These are phyloP conservation scores for Alternaria solani DNA, from an alignment of 2,329 filamentous ascomycete genomes.

Conservation along the genomic window DNA sequence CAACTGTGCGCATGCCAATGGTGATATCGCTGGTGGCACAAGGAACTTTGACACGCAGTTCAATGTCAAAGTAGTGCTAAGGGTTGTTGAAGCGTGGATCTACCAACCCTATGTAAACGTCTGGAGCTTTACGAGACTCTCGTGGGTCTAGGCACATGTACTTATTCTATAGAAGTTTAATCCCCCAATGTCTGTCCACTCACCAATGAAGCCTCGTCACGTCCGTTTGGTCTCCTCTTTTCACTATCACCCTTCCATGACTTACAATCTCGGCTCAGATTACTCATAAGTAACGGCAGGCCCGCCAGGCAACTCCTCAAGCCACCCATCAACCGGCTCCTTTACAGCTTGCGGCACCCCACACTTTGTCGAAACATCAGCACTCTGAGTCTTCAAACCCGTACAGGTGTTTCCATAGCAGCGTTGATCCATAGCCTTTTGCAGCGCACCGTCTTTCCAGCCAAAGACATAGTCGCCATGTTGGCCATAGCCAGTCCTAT, in stretches of 20 bases:
- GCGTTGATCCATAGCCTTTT: constrained; percentile 51
- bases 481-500: constrained; percentile 37
- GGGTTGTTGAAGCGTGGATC: background rate
- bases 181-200: background rate
- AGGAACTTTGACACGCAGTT: background rate
- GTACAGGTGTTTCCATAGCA: constrained; percentile 48
- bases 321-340: constrained; percentile 33
- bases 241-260: background rate
- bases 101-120: background rate
- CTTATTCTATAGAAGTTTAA: background rate
- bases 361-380: constrained; percentile 26
- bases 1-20: background rate
- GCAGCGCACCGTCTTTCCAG: constrained; percentile 60
- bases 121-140: background rate
- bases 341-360: constrained; percentile 28
- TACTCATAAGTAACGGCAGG: constrained; percentile 18
- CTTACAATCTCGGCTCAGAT: background rate
- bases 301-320: constrained; percentile 29
- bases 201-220: background rate
- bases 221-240: background rate
- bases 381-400: constrained; percentile 35
- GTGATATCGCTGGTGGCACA: background rate
- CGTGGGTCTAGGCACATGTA: background rate
- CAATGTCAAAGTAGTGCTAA: background rate
- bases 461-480: constrained; percentile 47